Percentiles rank a stretch among this genome's conserved stretches.
These are phyloP conservation scores for Epichloe aotearoae DNA, from an alignment of 2,329 filamentous ascomycete species.

Conservation along the genomic window DNA sequence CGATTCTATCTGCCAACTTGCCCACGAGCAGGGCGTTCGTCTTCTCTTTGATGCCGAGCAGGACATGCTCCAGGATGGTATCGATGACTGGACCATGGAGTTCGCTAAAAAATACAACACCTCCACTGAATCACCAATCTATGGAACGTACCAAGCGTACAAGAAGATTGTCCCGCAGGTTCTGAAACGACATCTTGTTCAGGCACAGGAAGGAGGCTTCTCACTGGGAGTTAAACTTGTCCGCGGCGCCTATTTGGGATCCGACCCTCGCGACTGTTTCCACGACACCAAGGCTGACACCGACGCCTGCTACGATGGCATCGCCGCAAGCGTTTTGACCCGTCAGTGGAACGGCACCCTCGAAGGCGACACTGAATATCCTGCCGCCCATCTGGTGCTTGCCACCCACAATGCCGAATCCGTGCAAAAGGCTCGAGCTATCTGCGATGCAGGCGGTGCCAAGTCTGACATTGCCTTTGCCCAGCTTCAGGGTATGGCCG, in stretches of 20 bases:
- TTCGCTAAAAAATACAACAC: constrained; percentile 71
- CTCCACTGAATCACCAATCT: constrained; percentile 52
- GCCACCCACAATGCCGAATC: constrained; percentile 74
- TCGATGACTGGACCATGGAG: constrained; percentile 67
- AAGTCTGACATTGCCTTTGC: constrained; percentile 32
- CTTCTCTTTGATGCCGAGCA: constrained; percentile 84
- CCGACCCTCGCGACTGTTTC: constrained; percentile 56
- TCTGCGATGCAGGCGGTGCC: constrained; percentile 32
- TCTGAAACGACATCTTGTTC: constrained; percentile 45
- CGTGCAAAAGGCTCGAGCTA: constrained; percentile 42
- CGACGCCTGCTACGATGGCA: constrained; percentile 57
- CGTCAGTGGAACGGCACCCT: constrained; percentile 30
- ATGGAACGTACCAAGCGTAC: constrained; percentile 70
- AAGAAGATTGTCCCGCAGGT: constrained; percentile 48
- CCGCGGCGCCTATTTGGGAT: constrained; percentile 58
- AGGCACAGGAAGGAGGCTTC: constrained; percentile 46
- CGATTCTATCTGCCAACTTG: constrained; percentile 60
- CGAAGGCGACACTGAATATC: constrained; percentile 32
- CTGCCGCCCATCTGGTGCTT: constrained; percentile 51
- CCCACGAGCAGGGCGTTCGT: constrained; percentile 52
- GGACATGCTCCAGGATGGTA: constrained; percentile 61
- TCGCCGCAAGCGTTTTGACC: constrained; percentile 53
- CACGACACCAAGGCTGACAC: constrained; percentile 61
- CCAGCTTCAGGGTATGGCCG: constrained; percentile 90
- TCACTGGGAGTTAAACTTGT: constrained; percentile 64